A percentile compares a stretch with the other conserved stretches of the same genome.
phyloP scores from a whole-genome alignment of 139 green algal genomes.

The Ulvella scutata region DNA sequence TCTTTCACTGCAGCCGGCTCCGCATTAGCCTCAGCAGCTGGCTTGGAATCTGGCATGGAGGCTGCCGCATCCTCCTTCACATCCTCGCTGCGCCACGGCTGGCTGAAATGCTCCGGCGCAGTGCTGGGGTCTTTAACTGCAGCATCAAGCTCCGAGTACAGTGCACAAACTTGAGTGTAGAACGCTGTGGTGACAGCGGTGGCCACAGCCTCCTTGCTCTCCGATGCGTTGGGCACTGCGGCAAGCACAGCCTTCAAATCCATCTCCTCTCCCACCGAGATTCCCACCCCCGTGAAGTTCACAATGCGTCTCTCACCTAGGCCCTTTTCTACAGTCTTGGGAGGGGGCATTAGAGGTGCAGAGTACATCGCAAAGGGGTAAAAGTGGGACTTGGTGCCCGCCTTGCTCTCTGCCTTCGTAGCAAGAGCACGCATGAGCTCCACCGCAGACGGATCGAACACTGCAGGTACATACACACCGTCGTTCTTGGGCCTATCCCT shows the following conservation, averaged over 20 bases:
- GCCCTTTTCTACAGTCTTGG: conserved; percentile 40
- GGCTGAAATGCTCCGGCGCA: conserved; percentile 11
- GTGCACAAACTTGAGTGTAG: not conserved
- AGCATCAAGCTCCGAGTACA: conserved; percentile 38
- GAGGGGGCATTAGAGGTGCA: conserved; percentile 87
- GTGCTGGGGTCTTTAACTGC: conserved; percentile 36
- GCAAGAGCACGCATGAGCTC: conserved; percentile 78
- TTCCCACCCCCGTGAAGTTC: conserved; percentile 51
- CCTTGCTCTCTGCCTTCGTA: conserved; percentile 18
- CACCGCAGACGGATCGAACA: conserved; percentile 72
- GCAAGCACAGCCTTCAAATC: conserved; percentile 31
- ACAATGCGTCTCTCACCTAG: conserved; percentile 50
- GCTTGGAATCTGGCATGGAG: no score
- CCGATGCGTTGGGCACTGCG: not conserved
- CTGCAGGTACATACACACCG: conserved; percentile 44
- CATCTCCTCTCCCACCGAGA: conserved; percentile 49
- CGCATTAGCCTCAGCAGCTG: not conserved
- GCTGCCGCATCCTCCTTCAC: not conserved
- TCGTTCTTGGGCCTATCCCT: conserved; percentile 57
- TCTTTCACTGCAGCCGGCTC: not conserved
- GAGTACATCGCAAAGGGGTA: conserved; percentile 87
- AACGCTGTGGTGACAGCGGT: conserved; percentile 10
- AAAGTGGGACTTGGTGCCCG: conserved; percentile 55
- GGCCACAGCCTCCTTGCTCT: conserved; percentile 10
- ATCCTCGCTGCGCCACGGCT: conserved; percentile 18